phyloP scores from a whole-genome alignment of 176 grass and related monocot species.

The Avena atlantica region DNA sequence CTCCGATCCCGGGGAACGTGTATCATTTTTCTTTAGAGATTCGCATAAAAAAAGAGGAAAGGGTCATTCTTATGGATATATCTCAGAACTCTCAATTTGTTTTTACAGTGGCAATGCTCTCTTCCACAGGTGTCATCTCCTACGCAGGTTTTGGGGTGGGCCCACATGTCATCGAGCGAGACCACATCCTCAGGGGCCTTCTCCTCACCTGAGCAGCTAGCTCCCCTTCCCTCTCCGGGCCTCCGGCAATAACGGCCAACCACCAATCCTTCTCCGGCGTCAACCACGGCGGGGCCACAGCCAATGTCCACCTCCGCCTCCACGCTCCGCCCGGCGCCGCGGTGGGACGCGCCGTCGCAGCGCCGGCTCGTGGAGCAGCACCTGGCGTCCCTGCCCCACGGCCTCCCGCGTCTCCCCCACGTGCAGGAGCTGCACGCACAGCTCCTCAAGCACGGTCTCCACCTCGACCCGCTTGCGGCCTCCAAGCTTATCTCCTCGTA shows the following conservation, averaged over 20 bases:
- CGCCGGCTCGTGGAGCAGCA: slow-evolving; percentile 65
- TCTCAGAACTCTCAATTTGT: too few relatives aligned
- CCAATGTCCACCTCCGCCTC: slow-evolving; percentile 36
- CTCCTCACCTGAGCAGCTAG: not conserved
- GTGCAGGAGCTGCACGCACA: slow-evolving; percentile 76
- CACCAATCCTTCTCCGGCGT: slow-evolving; percentile 23
- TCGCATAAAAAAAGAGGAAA: too few relatives aligned
- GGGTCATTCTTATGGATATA: too few relatives aligned
- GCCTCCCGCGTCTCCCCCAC: slow-evolving; percentile 45
- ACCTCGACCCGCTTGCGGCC: slow-evolving; percentile 51
- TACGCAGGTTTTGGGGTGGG: not conserved
- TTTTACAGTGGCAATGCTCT: not conserved
- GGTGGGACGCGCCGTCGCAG: slow-evolving; percentile 61
- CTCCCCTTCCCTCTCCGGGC: slow-evolving; percentile 1
- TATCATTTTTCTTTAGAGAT: too few relatives aligned
- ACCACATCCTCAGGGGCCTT: slow-evolving; percentile 15
- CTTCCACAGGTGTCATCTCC: not conserved
- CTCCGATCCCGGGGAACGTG: too few relatives aligned
- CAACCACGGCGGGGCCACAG: slow-evolving; percentile 10
- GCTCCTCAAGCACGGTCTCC: slow-evolving; percentile 56
- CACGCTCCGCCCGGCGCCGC: slow-evolving; percentile 38
- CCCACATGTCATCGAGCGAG: slow-evolving; percentile 38
- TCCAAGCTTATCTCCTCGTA: slow-evolving; percentile 71
- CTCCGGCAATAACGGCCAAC: slow-evolving; percentile 14
- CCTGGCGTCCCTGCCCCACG: slow-evolving; percentile 60